phyloP scores from a whole-genome alignment of 805 yeast species.

The Ogataea nakhonphanomensis region DNA sequence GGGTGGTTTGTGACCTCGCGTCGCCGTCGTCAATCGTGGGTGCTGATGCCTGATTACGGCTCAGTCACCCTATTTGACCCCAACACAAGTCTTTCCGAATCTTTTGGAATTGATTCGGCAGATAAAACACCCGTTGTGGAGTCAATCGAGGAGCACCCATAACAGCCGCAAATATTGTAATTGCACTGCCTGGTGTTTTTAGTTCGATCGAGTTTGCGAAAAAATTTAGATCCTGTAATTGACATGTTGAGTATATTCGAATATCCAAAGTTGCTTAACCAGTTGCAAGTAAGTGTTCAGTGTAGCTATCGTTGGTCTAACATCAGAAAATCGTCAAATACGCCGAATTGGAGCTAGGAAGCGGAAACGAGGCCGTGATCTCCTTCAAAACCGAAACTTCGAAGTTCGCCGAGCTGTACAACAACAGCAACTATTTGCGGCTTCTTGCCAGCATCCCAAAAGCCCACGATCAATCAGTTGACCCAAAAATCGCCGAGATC shows the following conservation, averaged over 20 bases:
- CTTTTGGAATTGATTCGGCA: not conserved
- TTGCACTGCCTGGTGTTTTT: slow-evolving; percentile 6
- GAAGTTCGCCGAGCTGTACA: slow-evolving; percentile 9
- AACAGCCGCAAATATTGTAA: not conserved
- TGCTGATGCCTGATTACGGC: slow-evolving; percentile 1
- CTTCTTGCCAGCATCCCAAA: slow-evolving; percentile 9
- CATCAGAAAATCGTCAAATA: slow-evolving; percentile 7
- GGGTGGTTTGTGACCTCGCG: not conserved
- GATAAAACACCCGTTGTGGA: slow-evolving; percentile 5
- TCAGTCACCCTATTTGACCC: not conserved
- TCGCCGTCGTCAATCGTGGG: not conserved
- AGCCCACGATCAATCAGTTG: slow-evolving; percentile 11
- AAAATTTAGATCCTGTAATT: slow-evolving; percentile 5
- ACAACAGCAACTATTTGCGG: slow-evolving; percentile 11
- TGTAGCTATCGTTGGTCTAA: not conserved
- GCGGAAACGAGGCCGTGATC: slow-evolving; percentile 2
- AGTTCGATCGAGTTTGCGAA: slow-evolving; percentile 1
- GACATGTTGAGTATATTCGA: slow-evolving; percentile 12
- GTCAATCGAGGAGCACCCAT: not conserved
- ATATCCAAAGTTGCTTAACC: slow-evolving; percentile 11
- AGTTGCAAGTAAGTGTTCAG: slow-evolving; percentile 13
- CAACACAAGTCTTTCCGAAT: not conserved
- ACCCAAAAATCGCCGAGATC: slow-evolving; percentile 14
- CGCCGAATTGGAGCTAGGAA: slow-evolving; percentile 6
- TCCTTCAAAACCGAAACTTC: slow-evolving; percentile 6